phyloP scores from a whole-genome alignment of 768 basidiomycete species.

The Boletus coccyginus region DNA sequence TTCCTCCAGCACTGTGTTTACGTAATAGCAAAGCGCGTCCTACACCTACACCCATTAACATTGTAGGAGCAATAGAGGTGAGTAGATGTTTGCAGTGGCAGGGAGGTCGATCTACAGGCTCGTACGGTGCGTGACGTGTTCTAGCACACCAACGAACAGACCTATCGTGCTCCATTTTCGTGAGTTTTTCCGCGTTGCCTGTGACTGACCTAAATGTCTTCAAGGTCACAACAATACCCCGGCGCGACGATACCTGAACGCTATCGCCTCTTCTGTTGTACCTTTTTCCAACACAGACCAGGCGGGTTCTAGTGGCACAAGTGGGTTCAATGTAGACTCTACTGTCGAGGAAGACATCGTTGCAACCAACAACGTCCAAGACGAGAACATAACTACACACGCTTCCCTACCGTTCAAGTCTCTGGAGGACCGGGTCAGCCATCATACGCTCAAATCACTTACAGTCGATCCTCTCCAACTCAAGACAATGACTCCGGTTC shows the following conservation, averaged over 20 bases:
- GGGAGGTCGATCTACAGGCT: background rate
- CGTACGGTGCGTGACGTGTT: background rate
- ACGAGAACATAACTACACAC: background rate
- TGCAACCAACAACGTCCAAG: background rate
- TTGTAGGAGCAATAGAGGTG: background rate
- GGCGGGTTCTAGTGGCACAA: background rate
- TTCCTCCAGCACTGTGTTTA: background rate
- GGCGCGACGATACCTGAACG: constrained; percentile 5
- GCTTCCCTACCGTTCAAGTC: constrained; percentile 29
- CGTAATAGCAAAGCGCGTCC: background rate
- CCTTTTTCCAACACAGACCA: background rate
- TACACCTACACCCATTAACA: no score
- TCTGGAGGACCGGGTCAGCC: constrained; percentile 39
- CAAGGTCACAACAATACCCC: background rate
- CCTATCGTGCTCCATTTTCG: background rate
- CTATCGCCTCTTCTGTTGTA: background rate
- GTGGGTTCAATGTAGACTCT: background rate
- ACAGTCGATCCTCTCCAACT: constrained; percentile 63
- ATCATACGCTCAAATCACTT: constrained; percentile 54
- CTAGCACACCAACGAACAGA: background rate
- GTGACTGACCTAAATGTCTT: background rate
- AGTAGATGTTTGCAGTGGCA: background rate
- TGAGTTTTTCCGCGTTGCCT: constrained; percentile 8
- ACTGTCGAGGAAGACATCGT: background rate
- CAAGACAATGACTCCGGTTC: constrained; percentile 75